Evolutionary conservation across 495 filamentous ascomycete species (phyloP), one percentile per base, ranked within the genome.

Genomic region (Penicillium dipodomyicola): DNA sequence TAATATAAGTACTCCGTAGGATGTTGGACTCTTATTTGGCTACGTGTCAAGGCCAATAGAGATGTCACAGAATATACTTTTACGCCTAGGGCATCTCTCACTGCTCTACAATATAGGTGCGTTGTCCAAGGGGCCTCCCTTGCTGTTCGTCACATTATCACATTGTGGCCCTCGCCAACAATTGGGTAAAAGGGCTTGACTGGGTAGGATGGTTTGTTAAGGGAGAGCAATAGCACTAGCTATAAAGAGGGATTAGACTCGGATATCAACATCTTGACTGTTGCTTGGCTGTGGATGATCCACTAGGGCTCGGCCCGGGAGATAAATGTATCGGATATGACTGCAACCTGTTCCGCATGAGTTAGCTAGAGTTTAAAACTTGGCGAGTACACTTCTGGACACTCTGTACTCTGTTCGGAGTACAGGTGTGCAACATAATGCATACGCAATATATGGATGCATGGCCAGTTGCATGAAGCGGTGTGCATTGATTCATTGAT

Each of bases 391-490:
- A 25, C 6, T 25, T 4, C 23, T 5, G 5, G 22, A 22, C 22
- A 22, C 22, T 25, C n/a, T n/a, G n/a, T n/a, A 25, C 23, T 5
- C 4, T 0, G 23, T n/a, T n/a, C n/a, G n/a, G n/a, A n/a, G n/a
- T 25, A 25, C 23, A 25, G 4, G 23, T 25, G 23, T 25, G 23
- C 4, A 0, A 6, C 23, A 25, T 6, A 25, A 25, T 25, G 23
- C 23, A 25, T 6, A 25, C 23, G 5, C 23, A 25, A 25, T 25
- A 25, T 25, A 25, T 25, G 35, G 6, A 9, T n/a, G 27, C 32
- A 23, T 23, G 0, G 22, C 22, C 22, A 23, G 22, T 23, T 46
- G 42, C 56, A 58, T 53, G 42, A 58, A 58, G 56, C 56, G 56
- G 56, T 58, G 49, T 40, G 49, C 29, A 44, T 25, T 7, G 22